Evolutionary conservation across 495 filamentous ascomycete species (phyloP).

Genomic region (Aspergillus heteromorphus): DNA sequence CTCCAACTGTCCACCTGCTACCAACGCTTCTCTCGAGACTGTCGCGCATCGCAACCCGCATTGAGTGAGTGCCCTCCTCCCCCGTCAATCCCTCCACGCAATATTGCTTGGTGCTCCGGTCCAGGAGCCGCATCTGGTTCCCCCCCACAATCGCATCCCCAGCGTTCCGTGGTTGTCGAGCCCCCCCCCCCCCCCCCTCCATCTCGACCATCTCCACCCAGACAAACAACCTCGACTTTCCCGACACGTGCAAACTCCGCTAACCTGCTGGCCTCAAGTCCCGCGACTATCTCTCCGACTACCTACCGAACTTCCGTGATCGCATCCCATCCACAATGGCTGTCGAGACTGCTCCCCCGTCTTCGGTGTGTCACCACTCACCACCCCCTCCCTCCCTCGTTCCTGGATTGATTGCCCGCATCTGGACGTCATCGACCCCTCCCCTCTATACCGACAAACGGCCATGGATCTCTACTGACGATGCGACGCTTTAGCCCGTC

Average conservation of each 20-base stretch:
- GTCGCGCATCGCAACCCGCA: conserved; percentile 5
- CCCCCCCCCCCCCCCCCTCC: conserved; percentile 2
- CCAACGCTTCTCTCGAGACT: background rate
- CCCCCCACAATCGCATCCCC: conserved; percentile 18
- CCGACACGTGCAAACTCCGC: conserved; percentile 4
- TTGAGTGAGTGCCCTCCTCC: conserved; percentile 12
- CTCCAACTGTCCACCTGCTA: background rate
- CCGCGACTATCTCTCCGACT: background rate
- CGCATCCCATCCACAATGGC: conserved; percentile 26
- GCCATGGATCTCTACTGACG: background rate
- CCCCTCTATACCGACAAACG: background rate
- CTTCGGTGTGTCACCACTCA: conserved; percentile 24
- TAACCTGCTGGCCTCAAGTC: conserved; percentile 3
- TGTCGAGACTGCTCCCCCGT: conserved; percentile 27
- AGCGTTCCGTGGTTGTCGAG: conserved; percentile 8
- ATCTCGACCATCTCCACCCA: conserved; percentile 9
- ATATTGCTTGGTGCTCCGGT: background rate
- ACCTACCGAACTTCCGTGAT: background rate
- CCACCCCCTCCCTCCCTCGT: background rate
- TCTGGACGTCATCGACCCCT: conserved; percentile 6
- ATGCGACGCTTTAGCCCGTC: conserved; percentile 54
- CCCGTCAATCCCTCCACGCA: background rate
- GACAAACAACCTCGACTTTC: background rate
- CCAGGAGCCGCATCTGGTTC: conserved; percentile 11
- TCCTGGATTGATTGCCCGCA: background rate